Evolutionary conservation across 306 rosid species (phyloP).

Genomic region (Prunus padus): DNA sequence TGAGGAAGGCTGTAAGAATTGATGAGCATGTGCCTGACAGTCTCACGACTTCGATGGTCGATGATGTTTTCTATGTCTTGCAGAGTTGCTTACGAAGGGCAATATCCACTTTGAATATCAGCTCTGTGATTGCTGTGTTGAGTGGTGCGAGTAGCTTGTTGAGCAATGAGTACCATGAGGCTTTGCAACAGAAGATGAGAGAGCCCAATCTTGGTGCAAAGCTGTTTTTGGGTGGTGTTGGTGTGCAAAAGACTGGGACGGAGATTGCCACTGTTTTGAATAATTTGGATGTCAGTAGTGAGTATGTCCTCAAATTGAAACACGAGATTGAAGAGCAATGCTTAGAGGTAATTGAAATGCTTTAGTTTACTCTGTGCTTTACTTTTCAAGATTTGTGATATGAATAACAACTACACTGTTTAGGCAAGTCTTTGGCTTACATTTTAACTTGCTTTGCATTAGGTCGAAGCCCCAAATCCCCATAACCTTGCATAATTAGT

Average conservation of each 20-base stretch:
- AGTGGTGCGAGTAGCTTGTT: slow-evolving; percentile 87
- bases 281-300: slow-evolving; percentile 86
- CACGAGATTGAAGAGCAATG: slow-evolving; percentile 94
- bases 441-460: background rate
- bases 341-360: slow-evolving; percentile 64
- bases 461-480: background rate
- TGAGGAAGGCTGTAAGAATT: slow-evolving; percentile 81
- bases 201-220: slow-evolving; percentile 93
- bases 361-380: slow-evolving; percentile 11
- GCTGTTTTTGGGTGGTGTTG: slow-evolving; percentile 89
- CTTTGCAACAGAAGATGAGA: slow-evolving; percentile 75
- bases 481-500: background rate
- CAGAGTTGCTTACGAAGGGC: slow-evolving; percentile 92
- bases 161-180: slow-evolving; percentile 85
- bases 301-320: slow-evolving; percentile 82
- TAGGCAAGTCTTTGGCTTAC: background rate
- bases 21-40: slow-evolving; percentile 85
- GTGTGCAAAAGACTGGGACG: slow-evolving; percentile 80
- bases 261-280: slow-evolving; percentile 89
- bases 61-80: slow-evolving; percentile 89
- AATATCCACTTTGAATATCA: slow-evolving; percentile 80
- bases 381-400: background rate
- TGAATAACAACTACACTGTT: background rate
- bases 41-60: slow-evolving; percentile 95
- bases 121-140: slow-evolving; percentile 82